These are phyloP conservation scores for Globisporangium splendens DNA, from an alignment of 352 stramenopile species.

Conservation along the genomic window DNA sequence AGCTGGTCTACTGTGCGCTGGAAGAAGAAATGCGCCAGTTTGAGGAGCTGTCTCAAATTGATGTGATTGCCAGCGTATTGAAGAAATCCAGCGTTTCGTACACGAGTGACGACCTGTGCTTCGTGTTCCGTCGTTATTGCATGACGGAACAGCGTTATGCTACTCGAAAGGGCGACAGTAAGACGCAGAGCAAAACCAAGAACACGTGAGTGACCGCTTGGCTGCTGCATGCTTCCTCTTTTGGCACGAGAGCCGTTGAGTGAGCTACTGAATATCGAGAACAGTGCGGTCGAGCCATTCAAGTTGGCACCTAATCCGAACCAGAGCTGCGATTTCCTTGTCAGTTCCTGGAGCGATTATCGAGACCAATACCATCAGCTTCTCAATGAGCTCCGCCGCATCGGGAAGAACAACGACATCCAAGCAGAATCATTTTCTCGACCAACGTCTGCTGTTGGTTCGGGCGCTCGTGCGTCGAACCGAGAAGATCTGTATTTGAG, in stretches of 20 bases:
- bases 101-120: slow-evolving; percentile 58
- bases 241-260: slow-evolving; percentile 41
- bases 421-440: slow-evolving; percentile 41
- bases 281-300: slow-evolving; percentile 31
- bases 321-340: slow-evolving; percentile 53
- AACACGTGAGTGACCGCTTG: slow-evolving; percentile 60
- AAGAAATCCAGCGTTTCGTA: slow-evolving; percentile 43
- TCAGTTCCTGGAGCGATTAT: slow-evolving; percentile 58
- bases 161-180: not conserved
- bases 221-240: slow-evolving; percentile 58
- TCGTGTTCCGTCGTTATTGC: slow-evolving; percentile 55
- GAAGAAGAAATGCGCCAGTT: slow-evolving; percentile 58
- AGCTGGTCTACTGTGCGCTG: slow-evolving; percentile 49
- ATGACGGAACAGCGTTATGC: slow-evolving; percentile 35
- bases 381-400: slow-evolving; percentile 52
- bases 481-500: slow-evolving; percentile 50
- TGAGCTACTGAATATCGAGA: slow-evolving; percentile 38
- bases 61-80: slow-evolving; percentile 44
- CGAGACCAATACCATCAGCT: slow-evolving; percentile 34
- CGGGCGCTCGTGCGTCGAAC: slow-evolving; percentile 12
- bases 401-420: slow-evolving; percentile 66
- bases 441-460: slow-evolving; percentile 5
- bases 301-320: slow-evolving; percentile 28
- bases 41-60: slow-evolving; percentile 45
- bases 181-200: slow-evolving; percentile 8